Evolutionary conservation across 129 eudicot species (phyloP), one percentile per base, ranked within the genome.

Genomic region (Gnaphalium uliginosum): DNA sequence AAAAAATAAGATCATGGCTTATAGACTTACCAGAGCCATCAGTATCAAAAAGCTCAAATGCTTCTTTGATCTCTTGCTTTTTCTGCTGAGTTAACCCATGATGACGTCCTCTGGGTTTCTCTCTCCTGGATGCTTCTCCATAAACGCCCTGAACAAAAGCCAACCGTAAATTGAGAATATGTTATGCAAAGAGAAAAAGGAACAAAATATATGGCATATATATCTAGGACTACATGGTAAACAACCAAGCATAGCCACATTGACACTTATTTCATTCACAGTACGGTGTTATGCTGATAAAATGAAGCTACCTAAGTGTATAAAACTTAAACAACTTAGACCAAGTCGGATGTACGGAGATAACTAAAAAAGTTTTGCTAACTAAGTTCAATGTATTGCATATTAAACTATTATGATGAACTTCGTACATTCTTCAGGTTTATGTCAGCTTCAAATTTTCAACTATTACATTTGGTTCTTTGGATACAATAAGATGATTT

Each of bases 31-130:
- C 97, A 85, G 98, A 93, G 32, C 89, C 89, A 87, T 93, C 98
- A 33, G 98, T 93, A 83, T 93, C 98, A 84, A 93, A 93, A 0
- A 90, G 96, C 84, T 93, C 98, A 84, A 93, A 93, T 15, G 98
- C 98, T 82, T 93, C 97, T 76, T 76, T 93, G n/a, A 93, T 93
- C 86, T 93, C 98, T 81, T 93, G 97, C 85, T 22, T 88, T 78
- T 93, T 93, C 87, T 93, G 96, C 68, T 74, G 89, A 80, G 88
- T 87, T 76, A 93, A 67, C 68, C 90, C 93, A 48, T 85, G 96
- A 62, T 83, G 85, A 58, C 97, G 98, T 50, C 96, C 96, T 85
- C 88, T 78, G 4, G 93, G 97, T 69, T 88, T 87, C 18, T 88
- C 97, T 68, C 69, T 87, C 81, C 91, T 85, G 6, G 90, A 74